These are phyloP conservation scores for Amanita exitialis DNA, from an alignment of 768 basidiomycete genomes.

Conservation along the genomic window DNA sequence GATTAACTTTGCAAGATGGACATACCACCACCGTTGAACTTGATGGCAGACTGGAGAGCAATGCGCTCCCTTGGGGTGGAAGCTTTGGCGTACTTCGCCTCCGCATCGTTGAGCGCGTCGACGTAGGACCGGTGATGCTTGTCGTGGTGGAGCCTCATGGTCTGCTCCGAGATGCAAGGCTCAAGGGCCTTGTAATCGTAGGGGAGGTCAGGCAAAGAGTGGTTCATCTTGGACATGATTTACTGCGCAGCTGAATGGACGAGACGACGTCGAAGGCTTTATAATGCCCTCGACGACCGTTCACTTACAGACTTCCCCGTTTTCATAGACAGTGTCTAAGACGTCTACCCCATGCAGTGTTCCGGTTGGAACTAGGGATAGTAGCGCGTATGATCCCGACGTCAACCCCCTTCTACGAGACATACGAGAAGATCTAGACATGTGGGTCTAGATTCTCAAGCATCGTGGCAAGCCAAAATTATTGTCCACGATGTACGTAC, in stretches of 20 bases:
- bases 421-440: too few relatives aligned
- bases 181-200: slow-evolving; percentile 86
- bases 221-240: slow-evolving; percentile 20
- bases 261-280: not conserved
- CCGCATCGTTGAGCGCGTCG: slow-evolving; percentile 87
- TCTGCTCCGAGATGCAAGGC: slow-evolving; percentile 82
- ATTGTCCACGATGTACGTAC: too few relatives aligned
- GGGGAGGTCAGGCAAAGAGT: slow-evolving; percentile 62
- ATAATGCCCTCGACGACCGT: not conserved
- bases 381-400: too few relatives aligned
- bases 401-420: too few relatives aligned
- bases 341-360: too few relatives aligned
- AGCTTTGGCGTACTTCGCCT: slow-evolving; percentile 61
- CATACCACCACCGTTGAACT: slow-evolving; percentile 94
- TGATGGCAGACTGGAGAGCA: slow-evolving; percentile 81
- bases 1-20: slow-evolving; percentile 7
- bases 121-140: slow-evolving; percentile 97
- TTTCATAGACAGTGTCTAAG: too few relatives aligned
- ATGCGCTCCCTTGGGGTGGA: slow-evolving; percentile 71
- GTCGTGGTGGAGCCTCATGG: slow-evolving; percentile 91
- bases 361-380: too few relatives aligned
- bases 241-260: not conserved
- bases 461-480: too few relatives aligned
- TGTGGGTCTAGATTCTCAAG: too few relatives aligned
- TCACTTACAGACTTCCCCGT: too few relatives aligned